These are phyloP conservation scores for Cryptosporidium ryanae DNA, from an alignment of 169 alveolate genomes.

Conservation along the genomic window DNA sequence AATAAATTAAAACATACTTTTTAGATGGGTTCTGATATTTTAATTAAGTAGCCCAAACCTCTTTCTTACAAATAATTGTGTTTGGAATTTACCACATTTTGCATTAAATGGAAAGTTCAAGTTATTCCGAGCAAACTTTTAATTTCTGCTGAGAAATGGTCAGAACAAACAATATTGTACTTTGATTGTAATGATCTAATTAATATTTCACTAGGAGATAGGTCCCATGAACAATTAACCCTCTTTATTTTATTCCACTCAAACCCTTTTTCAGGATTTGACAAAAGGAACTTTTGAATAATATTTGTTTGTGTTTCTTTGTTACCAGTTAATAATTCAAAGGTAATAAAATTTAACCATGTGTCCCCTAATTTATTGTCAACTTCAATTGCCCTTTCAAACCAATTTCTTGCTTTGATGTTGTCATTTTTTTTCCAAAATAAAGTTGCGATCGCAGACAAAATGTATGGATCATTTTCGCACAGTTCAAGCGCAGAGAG, in stretches of 20 bases:
- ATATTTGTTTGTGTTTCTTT: slow-evolving; percentile 21
- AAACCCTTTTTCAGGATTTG: slow-evolving; percentile 43
- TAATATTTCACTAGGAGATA: background rate
- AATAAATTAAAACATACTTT: background rate
- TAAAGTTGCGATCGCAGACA: slow-evolving; percentile 91
- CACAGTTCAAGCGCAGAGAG: slow-evolving; percentile 93
- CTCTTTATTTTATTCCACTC: slow-evolving; percentile 42
- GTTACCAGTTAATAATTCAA: slow-evolving; percentile 89
- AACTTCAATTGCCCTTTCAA: slow-evolving; percentile 91
- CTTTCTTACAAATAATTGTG: slow-evolving; percentile 6
- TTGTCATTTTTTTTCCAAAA: slow-evolving; percentile 92
- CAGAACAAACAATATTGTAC: background rate
- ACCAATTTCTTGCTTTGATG: slow-evolving; percentile 95
- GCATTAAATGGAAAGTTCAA: slow-evolving; percentile 13
- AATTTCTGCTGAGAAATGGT: slow-evolving; percentile 1
- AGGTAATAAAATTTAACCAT: slow-evolving; percentile 94
- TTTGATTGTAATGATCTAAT: background rate
- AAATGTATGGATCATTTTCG: slow-evolving; percentile 92
- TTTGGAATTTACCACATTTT: slow-evolving; percentile 66
- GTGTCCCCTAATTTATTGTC: slow-evolving; percentile 93
- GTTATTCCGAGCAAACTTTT: slow-evolving; percentile 8
- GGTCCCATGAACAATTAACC: slow-evolving; percentile 24
- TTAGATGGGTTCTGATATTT: background rate
- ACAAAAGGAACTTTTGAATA: background rate
- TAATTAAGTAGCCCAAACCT: slow-evolving; percentile 46